Conservation (phyloP, 2,329 filamentous ascomycete species). For the Colletotrichum endophyticum region DNA sequence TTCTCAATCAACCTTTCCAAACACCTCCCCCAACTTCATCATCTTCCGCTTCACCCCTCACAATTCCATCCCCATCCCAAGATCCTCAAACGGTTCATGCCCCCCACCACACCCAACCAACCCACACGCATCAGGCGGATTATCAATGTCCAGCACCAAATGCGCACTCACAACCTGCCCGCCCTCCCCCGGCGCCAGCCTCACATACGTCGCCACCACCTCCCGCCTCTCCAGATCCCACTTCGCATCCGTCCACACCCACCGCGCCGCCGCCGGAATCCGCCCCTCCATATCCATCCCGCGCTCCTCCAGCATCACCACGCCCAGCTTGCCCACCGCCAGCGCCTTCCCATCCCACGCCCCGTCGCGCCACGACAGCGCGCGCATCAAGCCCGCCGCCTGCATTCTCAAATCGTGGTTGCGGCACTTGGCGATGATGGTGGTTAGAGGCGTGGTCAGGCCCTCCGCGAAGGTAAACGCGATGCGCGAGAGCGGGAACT, state of each 20-base stretch:
- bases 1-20: not conserved
- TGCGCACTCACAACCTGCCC: not conserved
- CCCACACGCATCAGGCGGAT: not conserved
- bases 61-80: not conserved
- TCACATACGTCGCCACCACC: slow-evolving; percentile 8
- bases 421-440: slow-evolving; percentile 21
- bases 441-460: slow-evolving; percentile 16
- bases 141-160: slow-evolving; percentile 8
- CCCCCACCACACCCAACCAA: not conserved
- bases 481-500: not conserved
- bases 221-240: slow-evolving; percentile 15
- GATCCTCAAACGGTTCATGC: not conserved
- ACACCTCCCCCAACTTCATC: not conserved
- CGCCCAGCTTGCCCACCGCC: slow-evolving; percentile 18
- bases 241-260: slow-evolving; percentile 18
- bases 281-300: slow-evolving; percentile 15
- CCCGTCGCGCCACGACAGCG: slow-evolving; percentile 20
- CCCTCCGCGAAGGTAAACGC: slow-evolving; percentile 17
- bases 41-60: not conserved
- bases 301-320: slow-evolving; percentile 22
- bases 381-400: slow-evolving; percentile 6
- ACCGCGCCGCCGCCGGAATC: slow-evolving; percentile 12
- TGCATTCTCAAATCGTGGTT: slow-evolving; percentile 20
- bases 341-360: slow-evolving; percentile 19
- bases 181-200: not conserved